Evolutionary conservation across 1,139 yeast species (phyloP).

Genomic region (Geotrichum candidum): DNA sequence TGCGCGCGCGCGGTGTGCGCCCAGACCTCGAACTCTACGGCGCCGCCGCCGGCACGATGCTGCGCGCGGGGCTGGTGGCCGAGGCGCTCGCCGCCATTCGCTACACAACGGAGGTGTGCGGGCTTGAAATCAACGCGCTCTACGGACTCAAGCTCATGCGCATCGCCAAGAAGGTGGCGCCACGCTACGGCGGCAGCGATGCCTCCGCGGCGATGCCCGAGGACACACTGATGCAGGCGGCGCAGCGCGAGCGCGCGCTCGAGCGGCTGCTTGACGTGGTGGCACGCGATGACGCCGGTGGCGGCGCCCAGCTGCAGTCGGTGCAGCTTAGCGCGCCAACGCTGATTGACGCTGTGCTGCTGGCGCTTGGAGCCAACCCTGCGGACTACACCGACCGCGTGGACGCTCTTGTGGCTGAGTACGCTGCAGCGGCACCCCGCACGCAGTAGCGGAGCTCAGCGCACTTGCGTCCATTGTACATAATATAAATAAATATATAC

Average conservation of each 20-base stretch:
- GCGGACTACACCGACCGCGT: not conserved
- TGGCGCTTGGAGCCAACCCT: not conserved
- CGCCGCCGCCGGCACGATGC: conserved; percentile 24
- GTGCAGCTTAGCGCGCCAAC: not conserved
- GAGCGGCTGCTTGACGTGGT: not conserved
- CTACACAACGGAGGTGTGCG: not conserved
- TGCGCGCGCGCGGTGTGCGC: conserved; percentile 19
- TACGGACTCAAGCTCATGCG: not conserved
- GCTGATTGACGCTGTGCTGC: not conserved
- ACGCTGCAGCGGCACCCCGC: not conserved
- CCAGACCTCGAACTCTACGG: conserved; percentile 25
- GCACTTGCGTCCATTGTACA: too few relatives aligned
- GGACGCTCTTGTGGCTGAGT: not conserved
- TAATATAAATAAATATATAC: too few relatives aligned
- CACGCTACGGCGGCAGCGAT: not conserved
- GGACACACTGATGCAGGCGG: not conserved
- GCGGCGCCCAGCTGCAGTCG: not conserved
- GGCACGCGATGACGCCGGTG: not conserved
- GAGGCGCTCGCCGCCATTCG: conserved; percentile 23
- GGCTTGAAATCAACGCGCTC: conserved; percentile 1
- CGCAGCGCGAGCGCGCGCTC: not conserved
- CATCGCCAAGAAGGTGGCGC: not conserved
- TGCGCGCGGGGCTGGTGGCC: conserved; percentile 22
- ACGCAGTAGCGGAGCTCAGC: not conserved
- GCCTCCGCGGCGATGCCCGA: not conserved